Base-by-base conservation (phyloP, 257 asterid genomes). In the Leptodermis oblonga region DNA sequence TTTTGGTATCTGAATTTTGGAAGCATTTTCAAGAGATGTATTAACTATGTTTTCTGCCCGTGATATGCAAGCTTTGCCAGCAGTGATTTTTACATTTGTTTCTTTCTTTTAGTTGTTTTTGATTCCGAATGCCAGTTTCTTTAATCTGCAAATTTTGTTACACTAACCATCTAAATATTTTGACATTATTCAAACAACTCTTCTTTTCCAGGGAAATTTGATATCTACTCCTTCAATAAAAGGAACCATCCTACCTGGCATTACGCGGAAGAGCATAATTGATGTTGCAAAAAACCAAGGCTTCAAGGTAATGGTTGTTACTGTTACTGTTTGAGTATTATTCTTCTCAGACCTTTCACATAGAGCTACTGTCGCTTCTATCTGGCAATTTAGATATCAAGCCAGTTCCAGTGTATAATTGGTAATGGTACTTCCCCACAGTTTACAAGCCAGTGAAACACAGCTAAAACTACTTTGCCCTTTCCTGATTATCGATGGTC, bases 211-310 rank as follows among this genome's bases (percentile, higher is more conserved):
- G 88, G 85, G 82, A 60, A 78, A 81, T 65, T 69, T 76, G 67
- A 73, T 83, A 62, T 65, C 72, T 58, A 83, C 88, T 53, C 88
- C 88, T 62, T 76, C 78, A 33, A 71, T 78, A 28, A 76, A 76
- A 73, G 84, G 88, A 73, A 83, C 83, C 41, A 83, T 83, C 74
- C 83, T 83, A 13, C 83, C 85, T 4, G 88, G 88, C 61, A 76
- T 83, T 58, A 83, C 88, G 2, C 80, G 85, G 18, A 83, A 83
- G 68, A 83, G 85, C 71, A 74, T 83, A 70, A 76, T 83, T 26
- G 85, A 83, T 15, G 79, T 83, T 62, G 85, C 88, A 4, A 22
- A 10, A 4, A 49, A 8, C 25, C 55, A 17, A 22, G 55, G 55
- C 23, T 49, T 49, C 23, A 9, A 90, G 97, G 96, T 89, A 18